These are phyloP conservation scores for Cryomyces minteri DNA, from an alignment of 495 filamentous ascomycete genomes.

Conservation along the genomic window DNA sequence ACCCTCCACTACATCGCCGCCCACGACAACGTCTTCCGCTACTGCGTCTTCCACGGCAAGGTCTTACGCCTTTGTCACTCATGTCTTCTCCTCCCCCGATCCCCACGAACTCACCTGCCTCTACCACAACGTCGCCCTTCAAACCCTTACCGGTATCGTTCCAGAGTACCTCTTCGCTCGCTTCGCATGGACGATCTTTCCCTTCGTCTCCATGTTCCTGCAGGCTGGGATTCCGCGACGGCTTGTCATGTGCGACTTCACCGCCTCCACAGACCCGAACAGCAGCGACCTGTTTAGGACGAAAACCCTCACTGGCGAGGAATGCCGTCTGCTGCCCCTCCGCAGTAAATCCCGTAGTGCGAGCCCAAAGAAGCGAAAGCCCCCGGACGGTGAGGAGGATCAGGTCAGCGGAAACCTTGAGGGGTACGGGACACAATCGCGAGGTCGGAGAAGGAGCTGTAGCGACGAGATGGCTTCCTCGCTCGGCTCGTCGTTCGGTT, in stretches of 20 bases:
- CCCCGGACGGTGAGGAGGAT: background rate
- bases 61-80: background rate
- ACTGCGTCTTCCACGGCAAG: too few species aligned
- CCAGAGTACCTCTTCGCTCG: background rate
- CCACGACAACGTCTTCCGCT: too few species aligned
- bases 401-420: background rate
- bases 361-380: background rate
- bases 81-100: background rate
- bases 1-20: too few species aligned
- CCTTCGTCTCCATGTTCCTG: background rate
- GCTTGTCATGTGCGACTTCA: background rate
- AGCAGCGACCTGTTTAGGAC: background rate
- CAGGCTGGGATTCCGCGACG: background rate
- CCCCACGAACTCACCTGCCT: background rate
- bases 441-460: background rate
- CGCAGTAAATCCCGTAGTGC: background rate
- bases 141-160: background rate
- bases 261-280: background rate
- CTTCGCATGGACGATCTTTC: background rate
- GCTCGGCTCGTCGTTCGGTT: background rate
- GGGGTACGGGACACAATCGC: background rate
- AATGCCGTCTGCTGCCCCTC: background rate
- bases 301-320: background rate
- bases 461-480: background rate
- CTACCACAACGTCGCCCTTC: background rate